A percentile compares a stretch with the other conserved stretches of the same genome.
These are phyloP conservation scores for Acorus gramineus DNA, from an alignment of 106 monocot species.

Conservation along the genomic window DNA sequence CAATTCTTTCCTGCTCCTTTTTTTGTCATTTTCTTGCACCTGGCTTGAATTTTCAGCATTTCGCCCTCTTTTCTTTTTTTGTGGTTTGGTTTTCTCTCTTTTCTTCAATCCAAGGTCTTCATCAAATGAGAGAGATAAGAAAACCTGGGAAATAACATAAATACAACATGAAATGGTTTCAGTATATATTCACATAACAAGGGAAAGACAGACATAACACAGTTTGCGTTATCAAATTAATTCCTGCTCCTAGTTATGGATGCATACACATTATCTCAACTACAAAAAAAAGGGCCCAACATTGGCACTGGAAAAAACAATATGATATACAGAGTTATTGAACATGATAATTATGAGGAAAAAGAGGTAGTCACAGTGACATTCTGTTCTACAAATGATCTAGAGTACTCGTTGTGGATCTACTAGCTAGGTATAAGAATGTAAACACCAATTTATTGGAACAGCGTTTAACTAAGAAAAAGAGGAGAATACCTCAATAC, in stretches of 20 bases:
- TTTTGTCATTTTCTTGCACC: constrained; percentile 31
- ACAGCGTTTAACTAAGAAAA: too few relatives aligned
- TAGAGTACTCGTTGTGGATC: too few relatives aligned
- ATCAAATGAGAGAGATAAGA: constrained; percentile 80
- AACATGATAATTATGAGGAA: too few relatives aligned
- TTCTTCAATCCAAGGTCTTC: constrained; percentile 60
- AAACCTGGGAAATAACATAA: constrained; percentile 37
- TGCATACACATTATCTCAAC: too few relatives aligned
- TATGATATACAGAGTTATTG: too few relatives aligned
- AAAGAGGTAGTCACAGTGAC: too few relatives aligned
- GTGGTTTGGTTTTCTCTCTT: constrained; percentile 36
- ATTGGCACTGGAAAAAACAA: too few relatives aligned
- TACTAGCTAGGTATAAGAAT: neutral
- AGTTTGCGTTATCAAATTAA: too few relatives aligned
- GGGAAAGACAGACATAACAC: too few relatives aligned
- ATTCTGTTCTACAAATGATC: too few relatives aligned
- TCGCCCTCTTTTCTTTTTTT: constrained; percentile 45
- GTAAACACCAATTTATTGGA: neutral
- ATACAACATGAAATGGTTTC: neutral
- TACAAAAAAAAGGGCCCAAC: too few relatives aligned
- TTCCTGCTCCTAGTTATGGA: too few relatives aligned
- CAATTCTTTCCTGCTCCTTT: constrained; percentile 54
- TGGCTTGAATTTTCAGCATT: constrained; percentile 33
- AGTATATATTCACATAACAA: neutral
- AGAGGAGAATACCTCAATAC: constrained; percentile 42